These are phyloP conservation scores for Prorocentrum cordatum DNA, from an alignment of 169 alveolate species.

Conservation along the genomic window DNA sequence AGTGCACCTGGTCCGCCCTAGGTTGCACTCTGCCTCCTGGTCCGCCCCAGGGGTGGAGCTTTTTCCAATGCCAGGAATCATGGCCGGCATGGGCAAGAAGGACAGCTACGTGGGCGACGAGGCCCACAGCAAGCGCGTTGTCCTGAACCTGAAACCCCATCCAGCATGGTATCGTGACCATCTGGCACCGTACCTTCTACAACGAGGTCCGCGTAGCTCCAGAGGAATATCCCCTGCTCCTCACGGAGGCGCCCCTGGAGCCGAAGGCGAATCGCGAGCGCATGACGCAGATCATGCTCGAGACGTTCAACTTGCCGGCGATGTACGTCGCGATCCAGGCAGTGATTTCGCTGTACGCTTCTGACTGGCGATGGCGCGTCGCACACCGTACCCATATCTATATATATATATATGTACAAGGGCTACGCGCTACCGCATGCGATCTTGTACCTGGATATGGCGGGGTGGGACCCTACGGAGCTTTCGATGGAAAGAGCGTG, in stretches of 20 bases:
- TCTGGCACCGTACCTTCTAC: constrained; percentile 95
- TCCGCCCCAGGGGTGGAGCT: too few species aligned
- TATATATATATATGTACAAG: constrained; percentile 95
- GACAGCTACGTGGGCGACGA: too few species aligned
- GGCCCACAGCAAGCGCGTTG: constrained; percentile 94
- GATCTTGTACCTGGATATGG: constrained; percentile 87
- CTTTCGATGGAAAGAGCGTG: constrained; percentile 88
- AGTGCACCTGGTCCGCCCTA: too few species aligned
- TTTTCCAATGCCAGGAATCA: too few species aligned
- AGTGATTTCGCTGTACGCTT: constrained; percentile 90
- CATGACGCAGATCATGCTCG: constrained; percentile 41
- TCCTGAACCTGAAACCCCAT: constrained; percentile 89
- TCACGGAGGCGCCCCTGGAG: constrained; percentile 97
- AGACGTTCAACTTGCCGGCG: constrained; percentile 38
- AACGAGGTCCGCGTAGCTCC: constrained; percentile 93
- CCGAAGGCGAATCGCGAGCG: constrained; percentile 73
- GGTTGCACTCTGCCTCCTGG: too few species aligned
- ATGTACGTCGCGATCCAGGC: too few species aligned
- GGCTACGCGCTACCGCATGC: too few species aligned
- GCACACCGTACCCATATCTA: constrained; percentile 95
- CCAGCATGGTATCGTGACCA: constrained; percentile 91
- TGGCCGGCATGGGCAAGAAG: too few species aligned
- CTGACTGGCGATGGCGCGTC: constrained; percentile 97
- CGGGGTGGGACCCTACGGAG: constrained; percentile 92
- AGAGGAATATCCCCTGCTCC: constrained; percentile 91